Evolutionary conservation across 2,329 filamentous ascomycete species (phyloP), one percentile per base, ranked within the genome.

Genomic region (Nannizzia gypsea): DNA sequence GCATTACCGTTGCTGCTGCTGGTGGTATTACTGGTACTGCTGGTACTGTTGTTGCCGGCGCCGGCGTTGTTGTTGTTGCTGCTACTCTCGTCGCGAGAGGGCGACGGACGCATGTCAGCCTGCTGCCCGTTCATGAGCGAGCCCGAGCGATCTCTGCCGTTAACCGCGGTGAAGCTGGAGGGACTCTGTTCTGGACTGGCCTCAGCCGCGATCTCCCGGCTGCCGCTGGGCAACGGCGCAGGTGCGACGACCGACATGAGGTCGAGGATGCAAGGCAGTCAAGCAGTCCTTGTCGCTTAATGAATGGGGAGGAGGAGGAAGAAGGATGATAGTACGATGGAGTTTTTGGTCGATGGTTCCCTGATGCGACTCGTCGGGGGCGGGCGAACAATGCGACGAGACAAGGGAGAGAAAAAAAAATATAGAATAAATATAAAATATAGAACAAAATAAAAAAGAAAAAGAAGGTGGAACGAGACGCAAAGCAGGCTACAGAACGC

Each of bases 101-200:
- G 17, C 11, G 40, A 42, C 9, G 50, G n/a, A 48, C 56, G 60
- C 46, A 59, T 63, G 24, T 67, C 63, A 48, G 63, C 9, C 31
- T 36, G 44, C 28, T 64, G 46, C 20, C 63, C 59, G 38, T 64
- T 61, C 20, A 57, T 52, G 59, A 59, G 56, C 56, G 54, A 26
- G 26, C 59, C 56, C 24, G 64, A 55, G 11, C 59, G 63, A 8
- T 74, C 73, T 62, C 68, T 72, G 48, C 74, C 75, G 66, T 77
- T 77, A 40, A 77, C 75, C 20, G 75, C 75, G 3, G 75, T 77
- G 62, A 77, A 77, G 48, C 73, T 72, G 31, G 74, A 74, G 31
- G 74, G 74, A 58, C 73, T 75, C 59, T 74, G 71, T 22, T 75
- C 74, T 24, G 71, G 61, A 58, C 68, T 71, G n/a, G 68, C 66